Evolutionary conservation across 768 basidiomycete species (phyloP), one percentile per base, ranked within the genome.

Genomic region (Tylopilus rubrobrunneus): DNA sequence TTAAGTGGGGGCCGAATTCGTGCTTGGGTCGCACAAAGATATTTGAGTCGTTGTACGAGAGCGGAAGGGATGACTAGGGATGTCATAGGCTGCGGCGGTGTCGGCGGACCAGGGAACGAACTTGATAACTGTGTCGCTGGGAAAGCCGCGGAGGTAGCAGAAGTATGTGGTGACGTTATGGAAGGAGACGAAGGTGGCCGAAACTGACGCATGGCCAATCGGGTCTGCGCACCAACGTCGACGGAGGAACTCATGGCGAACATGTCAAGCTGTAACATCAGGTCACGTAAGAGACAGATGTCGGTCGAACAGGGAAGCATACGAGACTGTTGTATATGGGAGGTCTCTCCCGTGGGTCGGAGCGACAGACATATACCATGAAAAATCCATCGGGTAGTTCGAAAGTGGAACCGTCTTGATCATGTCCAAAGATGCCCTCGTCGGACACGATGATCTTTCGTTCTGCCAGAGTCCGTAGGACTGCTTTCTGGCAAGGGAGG

Each of bases 221-320:
- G 68, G 28, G 73, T 71, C 10, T 71, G 68, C 37, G 77, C 70
- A 23, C 79, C 74, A 10, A 87, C 65, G 31, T 75, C 70, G 45
- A 88, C 68, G 40, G 80, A 81, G 7, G 79, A 80, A 61, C 87
- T 91, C 79, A 92, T 84, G 3, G 88, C 77, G 65, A 92, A 92
- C 61, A 79, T 81, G 65, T 92, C 88, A 14, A 92, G 76, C 89
- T 91, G 34, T 51, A 25, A 37, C 47, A 50, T 36, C 31, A 45
- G 51, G 40, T 56, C 46, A 62, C 10, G 34, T 36, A 49, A n/a
- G 28, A 25, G 0, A 23, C 21, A 17, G 9, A 19, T 45, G 36
- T 17, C 41, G 15, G 23, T 23, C 10, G 45, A 51, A 15, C 19
- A n/a, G 19, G 29, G n/a, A 47, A 23, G 65, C 85, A 57, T 66